These are phyloP conservation scores for Clarireedia paspali DNA, from an alignment of 2,329 filamentous ascomycete genomes.

Conservation along the genomic window DNA sequence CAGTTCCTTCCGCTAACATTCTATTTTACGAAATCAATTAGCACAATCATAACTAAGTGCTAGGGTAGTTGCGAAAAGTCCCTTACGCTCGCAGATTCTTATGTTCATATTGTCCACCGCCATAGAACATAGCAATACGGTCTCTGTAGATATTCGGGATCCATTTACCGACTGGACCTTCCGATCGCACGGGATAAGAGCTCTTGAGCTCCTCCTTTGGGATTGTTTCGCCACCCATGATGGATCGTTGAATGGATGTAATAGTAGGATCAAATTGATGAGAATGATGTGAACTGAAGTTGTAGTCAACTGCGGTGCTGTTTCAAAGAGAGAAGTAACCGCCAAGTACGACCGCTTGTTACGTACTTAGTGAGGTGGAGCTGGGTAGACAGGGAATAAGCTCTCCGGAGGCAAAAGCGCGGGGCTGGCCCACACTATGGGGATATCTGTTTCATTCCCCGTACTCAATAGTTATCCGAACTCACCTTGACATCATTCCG, in stretches of 20 bases:
- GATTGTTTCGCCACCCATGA: slow-evolving; percentile 29
- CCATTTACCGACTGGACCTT: slow-evolving; percentile 59
- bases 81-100: slow-evolving; percentile 66
- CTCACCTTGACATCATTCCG: slow-evolving; percentile 6
- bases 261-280: not conserved
- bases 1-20: slow-evolving; percentile 63
- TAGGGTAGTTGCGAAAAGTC: slow-evolving; percentile 9
- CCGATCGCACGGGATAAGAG: slow-evolving; percentile 28
- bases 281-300: slow-evolving; percentile 1
- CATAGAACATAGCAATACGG: slow-evolving; percentile 74
- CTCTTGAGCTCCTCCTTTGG: slow-evolving; percentile 21
- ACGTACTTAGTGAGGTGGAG: slow-evolving; percentile 5
- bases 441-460: not conserved
- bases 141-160: slow-evolving; percentile 82
- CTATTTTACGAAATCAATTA: slow-evolving; percentile 31
- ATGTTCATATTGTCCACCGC: slow-evolving; percentile 67
- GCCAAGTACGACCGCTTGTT: slow-evolving; percentile 6
- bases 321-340: not conserved
- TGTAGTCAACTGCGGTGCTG: not conserved
- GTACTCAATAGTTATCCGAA: not conserved
- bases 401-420: not conserved
- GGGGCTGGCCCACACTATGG: not conserved
- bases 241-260: slow-evolving; percentile 16
- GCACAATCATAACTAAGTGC: not conserved
- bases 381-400: not conserved